These are phyloP conservation scores for Gamarada debralockiae DNA, from an alignment of 495 filamentous ascomycete species.

Conservation along the genomic window DNA sequence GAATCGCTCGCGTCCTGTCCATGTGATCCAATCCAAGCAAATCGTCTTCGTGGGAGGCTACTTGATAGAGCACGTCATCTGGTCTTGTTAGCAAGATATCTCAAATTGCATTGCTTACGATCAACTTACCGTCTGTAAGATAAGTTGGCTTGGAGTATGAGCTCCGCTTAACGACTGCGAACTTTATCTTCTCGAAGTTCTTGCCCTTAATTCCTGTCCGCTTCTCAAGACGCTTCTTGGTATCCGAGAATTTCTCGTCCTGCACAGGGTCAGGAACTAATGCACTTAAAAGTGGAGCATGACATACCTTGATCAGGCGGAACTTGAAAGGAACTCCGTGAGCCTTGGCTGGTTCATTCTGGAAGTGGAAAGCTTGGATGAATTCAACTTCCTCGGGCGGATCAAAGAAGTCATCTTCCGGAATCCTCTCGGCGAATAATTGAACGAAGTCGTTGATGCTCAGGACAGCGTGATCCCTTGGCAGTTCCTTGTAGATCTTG, in stretches of 20 bases:
- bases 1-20: conserved; percentile 56
- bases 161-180: conserved; percentile 71
- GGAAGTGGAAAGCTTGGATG: conserved; percentile 86
- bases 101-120: no score
- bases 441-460: conserved; percentile 82
- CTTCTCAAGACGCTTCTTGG: conserved; percentile 84
- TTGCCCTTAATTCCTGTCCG: conserved; percentile 95
- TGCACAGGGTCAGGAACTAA: not conserved
- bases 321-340: conserved; percentile 88
- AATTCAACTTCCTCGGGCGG: conserved; percentile 43
- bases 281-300: not conserved
- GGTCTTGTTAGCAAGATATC: conserved; percentile 21
- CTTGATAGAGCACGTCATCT: conserved; percentile 84
- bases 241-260: conserved; percentile 77
- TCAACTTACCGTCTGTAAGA: conserved; percentile 75
- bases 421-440: conserved; percentile 73
- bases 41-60: conserved; percentile 66
- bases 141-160: conserved; percentile 72
- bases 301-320: conserved; percentile 71
- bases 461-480: conserved; percentile 57
- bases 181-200: conserved; percentile 97
- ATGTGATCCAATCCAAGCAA: conserved; percentile 85
- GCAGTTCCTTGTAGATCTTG: conserved; percentile 76
- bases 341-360: conserved; percentile 72
- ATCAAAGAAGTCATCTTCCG: conserved; percentile 56